These are phyloP conservation scores for Flaveria robusta DNA, from an alignment of 129 eudicot genomes.

Conservation along the genomic window DNA sequence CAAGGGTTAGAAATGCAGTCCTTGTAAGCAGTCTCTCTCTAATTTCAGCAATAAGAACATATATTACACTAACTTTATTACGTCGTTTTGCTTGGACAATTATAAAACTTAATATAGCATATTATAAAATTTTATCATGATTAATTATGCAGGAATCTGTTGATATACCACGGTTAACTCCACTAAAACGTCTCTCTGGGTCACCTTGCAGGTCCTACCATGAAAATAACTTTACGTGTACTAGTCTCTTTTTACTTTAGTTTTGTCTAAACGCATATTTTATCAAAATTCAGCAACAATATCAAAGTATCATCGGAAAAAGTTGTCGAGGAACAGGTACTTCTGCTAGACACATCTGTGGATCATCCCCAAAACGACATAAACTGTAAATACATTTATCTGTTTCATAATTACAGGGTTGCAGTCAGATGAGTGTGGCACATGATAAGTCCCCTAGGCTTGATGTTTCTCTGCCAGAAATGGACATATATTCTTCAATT, in stretches of 20 bases:
- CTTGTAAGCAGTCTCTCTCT: background rate
- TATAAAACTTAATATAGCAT: slow-evolving; percentile 1
- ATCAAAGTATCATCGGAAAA: slow-evolving; percentile 32
- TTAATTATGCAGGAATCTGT: slow-evolving; percentile 48
- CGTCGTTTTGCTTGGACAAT: background rate
- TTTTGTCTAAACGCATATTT: slow-evolving; percentile 12
- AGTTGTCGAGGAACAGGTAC: slow-evolving; percentile 47
- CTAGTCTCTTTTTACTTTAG: background rate
- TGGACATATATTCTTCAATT: slow-evolving; percentile 38
- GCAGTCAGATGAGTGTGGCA: slow-evolving; percentile 34
- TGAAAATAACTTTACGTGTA: slow-evolving; percentile 5
- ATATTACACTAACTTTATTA: background rate
- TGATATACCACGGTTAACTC: slow-evolving; percentile 36
- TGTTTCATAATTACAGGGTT: slow-evolving; percentile 35
- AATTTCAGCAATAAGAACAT: background rate
- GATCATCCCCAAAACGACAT: background rate
- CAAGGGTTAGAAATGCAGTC: background rate
- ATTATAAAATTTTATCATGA: slow-evolving; percentile 21
- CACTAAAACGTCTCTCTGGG: slow-evolving; percentile 56
- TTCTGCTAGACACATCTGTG: slow-evolving; percentile 12
- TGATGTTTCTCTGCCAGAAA: slow-evolving; percentile 34
- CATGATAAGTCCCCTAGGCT: slow-evolving; percentile 33
- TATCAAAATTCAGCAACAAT: slow-evolving; percentile 45
- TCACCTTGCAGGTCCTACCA: slow-evolving; percentile 64
- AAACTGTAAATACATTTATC: background rate